phyloP scores from a whole-genome alignment of 768 basidiomycete genomes.

The Termitomyces sp. region DNA sequence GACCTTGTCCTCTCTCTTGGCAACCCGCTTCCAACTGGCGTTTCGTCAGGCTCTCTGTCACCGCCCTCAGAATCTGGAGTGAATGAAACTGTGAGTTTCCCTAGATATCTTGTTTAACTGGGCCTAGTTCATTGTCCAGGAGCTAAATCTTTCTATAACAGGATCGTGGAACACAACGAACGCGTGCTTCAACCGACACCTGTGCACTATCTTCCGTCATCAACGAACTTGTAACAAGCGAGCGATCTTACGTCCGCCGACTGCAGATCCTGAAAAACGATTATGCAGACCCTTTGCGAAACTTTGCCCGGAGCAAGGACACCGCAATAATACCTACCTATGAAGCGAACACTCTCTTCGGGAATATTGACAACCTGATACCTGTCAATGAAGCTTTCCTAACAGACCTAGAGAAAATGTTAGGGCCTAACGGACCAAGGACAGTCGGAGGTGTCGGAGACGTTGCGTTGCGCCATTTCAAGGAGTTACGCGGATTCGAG shows the following conservation, averaged over 20 bases:
- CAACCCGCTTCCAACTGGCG: slow-evolving; percentile 53
- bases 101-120: not conserved
- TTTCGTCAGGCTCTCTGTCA: slow-evolving; percentile 48
- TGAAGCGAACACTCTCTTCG: slow-evolving; percentile 91
- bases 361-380: slow-evolving; percentile 87
- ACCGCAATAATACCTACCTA: slow-evolving; percentile 87
- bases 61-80: slow-evolving; percentile 37
- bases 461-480: slow-evolving; percentile 85
- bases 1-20: slow-evolving; percentile 79
- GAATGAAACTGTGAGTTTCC: slow-evolving; percentile 42
- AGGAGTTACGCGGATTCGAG: slow-evolving; percentile 80
- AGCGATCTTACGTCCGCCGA: slow-evolving; percentile 84
- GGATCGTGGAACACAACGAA: slow-evolving; percentile 44
- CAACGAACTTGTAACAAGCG: slow-evolving; percentile 86
- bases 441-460: slow-evolving; percentile 74
- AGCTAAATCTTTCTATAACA: slow-evolving; percentile 20
- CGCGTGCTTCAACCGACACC: slow-evolving; percentile 62
- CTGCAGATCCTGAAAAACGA: slow-evolving; percentile 80
- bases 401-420: slow-evolving; percentile 77
- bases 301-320: slow-evolving; percentile 79
- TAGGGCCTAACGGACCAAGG: slow-evolving; percentile 54
- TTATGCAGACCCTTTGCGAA: slow-evolving; percentile 89
- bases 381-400: slow-evolving; percentile 90
- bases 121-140: not conserved
- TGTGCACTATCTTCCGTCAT: slow-evolving; percentile 72